These are phyloP conservation scores for Phlebiopsis flavidoalba DNA, from an alignment of 768 basidiomycete species.

Conservation along the genomic window DNA sequence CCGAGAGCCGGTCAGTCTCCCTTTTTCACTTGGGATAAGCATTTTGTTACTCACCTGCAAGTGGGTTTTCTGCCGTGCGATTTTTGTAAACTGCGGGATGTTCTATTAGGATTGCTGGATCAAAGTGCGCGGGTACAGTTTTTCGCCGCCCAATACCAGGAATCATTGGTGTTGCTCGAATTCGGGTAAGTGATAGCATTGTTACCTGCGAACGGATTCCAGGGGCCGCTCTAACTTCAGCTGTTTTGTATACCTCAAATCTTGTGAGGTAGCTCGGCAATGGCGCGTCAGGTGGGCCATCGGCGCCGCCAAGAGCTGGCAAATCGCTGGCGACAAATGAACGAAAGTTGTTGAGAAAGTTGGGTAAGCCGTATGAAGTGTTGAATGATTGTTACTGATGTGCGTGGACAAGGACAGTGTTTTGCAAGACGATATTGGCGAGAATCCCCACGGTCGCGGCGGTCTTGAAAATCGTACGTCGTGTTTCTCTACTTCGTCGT, in stretches of 20 bases:
- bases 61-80: not conserved
- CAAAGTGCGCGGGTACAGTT: not conserved
- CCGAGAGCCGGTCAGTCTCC: not conserved
- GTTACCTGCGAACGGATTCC: not conserved
- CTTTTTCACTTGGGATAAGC: not conserved
- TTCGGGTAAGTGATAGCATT: not conserved
- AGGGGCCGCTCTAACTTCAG: slow-evolving; percentile 1
- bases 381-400: not conserved
- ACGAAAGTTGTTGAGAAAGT: not conserved
- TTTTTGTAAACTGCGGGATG: not conserved
- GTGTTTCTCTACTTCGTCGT: not conserved
- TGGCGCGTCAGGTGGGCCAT: not conserved
- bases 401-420: not conserved
- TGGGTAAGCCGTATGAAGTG: not conserved
- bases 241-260: slow-evolving; percentile 6
- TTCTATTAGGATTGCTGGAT: slow-evolving; percentile 2
- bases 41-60: not conserved
- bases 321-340: not conserved
- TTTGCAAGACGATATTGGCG: slow-evolving; percentile 2
- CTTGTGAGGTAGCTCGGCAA: not conserved
- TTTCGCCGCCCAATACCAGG: not conserved
- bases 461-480: slow-evolving; percentile 4
- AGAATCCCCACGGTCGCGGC: not conserved
- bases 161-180: not conserved
- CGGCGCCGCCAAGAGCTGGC: not conserved